Percentiles rank a stretch among this genome's conserved stretches.
These are phyloP conservation scores for Candida sphagnicola DNA, from an alignment of 805 yeast species.

Conservation along the genomic window DNA sequence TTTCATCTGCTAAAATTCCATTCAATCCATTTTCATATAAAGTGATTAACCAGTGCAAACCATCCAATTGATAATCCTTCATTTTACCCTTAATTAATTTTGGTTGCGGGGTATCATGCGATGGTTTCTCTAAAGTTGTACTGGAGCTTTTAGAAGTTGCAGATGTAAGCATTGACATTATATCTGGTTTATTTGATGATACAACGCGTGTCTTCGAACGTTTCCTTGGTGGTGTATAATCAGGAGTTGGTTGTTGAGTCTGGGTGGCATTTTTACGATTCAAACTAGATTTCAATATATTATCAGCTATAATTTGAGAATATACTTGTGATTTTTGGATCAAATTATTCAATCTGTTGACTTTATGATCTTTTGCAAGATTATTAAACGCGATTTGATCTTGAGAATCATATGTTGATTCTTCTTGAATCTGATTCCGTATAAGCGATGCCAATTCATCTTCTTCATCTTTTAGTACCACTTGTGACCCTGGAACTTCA, in stretches of 20 bases:
- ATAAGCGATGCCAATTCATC: conserved; percentile 5
- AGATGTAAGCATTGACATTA: conserved; percentile 15
- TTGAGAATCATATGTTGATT: conserved; percentile 5
- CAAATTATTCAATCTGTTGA: conserved; percentile 63
- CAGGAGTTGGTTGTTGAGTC: conserved; percentile 8
- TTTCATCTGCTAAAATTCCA: conserved; percentile 95
- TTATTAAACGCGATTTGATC: conserved; percentile 37
- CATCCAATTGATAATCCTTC: conserved; percentile 85
- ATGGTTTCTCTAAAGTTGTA: conserved; percentile 1
- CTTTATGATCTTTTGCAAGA: conserved; percentile 51
- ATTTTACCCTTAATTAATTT: conserved; percentile 46
- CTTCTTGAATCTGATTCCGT: conserved; percentile 13
- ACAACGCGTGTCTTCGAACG: conserved; percentile 8
- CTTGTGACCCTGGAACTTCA: neutral
- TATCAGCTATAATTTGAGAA: conserved; percentile 80
- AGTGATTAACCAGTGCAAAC: conserved; percentile 86
- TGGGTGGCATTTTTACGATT: conserved; percentile 14
- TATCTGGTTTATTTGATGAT: conserved; percentile 10
- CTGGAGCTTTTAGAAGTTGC: conserved; percentile 11
- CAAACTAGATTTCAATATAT: conserved; percentile 53
- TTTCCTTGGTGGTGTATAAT: conserved; percentile 15
- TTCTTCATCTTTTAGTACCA: conserved; percentile 1
- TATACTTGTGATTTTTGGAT: conserved; percentile 87
- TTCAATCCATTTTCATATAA: conserved; percentile 90
- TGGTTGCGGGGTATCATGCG: conserved; percentile 20